A percentile compares a stretch with the other conserved stretches of the same genome.
phyloP scores from a whole-genome alignment of 129 eudicot genomes.

The Flaveria robusta region DNA sequence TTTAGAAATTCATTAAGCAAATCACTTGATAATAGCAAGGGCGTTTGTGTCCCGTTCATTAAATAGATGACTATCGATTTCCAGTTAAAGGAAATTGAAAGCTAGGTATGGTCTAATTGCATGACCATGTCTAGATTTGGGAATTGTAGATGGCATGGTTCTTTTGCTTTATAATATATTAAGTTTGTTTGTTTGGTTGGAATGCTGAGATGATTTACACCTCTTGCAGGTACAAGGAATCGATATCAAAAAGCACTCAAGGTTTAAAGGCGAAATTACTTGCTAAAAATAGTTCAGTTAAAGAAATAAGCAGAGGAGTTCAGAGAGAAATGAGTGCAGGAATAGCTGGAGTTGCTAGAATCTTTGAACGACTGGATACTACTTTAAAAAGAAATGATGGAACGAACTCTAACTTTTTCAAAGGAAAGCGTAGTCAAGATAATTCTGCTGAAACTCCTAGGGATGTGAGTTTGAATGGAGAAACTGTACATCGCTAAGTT shows the following conservation, averaged over 20 bases:
- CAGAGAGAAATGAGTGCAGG: conserved; percentile 88
- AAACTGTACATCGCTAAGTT: conserved; percentile 28
- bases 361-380: conserved; percentile 69
- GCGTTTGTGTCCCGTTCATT: background rate
- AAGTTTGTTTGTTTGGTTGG: background rate
- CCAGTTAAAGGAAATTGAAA: conserved; percentile 1
- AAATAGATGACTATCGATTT: background rate
- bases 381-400: conserved; percentile 48
- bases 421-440: conserved; percentile 49
- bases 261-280: conserved; percentile 77
- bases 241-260: conserved; percentile 73
- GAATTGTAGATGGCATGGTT: background rate
- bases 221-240: conserved; percentile 68
- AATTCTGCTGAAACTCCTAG: conserved; percentile 25
- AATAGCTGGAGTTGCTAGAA: conserved; percentile 66
- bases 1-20: background rate
- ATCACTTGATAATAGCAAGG: background rate
- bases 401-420: conserved; percentile 37
- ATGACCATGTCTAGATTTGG: background rate
- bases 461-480: conserved; percentile 28
- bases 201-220: conserved; percentile 15
- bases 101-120: background rate
- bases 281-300: conserved; percentile 65
- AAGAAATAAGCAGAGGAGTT: conserved; percentile 77
- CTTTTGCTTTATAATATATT: background rate